These are phyloP conservation scores for Nothopassalora personata DNA, from an alignment of 2,329 filamentous ascomycete genomes.

Conservation along the genomic window DNA sequence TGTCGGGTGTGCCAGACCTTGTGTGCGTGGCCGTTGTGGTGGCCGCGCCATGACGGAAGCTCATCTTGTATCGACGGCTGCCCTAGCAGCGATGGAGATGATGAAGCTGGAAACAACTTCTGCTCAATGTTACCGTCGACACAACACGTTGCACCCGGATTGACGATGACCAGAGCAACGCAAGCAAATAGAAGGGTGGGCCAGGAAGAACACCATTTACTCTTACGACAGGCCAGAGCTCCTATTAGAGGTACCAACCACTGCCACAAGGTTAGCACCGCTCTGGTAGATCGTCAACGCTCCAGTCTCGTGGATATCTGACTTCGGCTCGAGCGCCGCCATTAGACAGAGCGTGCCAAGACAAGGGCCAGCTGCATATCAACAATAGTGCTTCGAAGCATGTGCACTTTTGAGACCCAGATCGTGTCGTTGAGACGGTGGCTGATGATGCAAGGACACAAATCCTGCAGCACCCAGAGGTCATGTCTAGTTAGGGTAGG, in stretches of 20 bases:
- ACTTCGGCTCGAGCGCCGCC: not conserved
- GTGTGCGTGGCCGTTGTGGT: constrained; percentile 32
- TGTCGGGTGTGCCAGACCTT: constrained; percentile 35
- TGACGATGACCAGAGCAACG: not conserved
- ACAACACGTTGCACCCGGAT: not conserved
- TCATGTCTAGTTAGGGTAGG: not conserved
- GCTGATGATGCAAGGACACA: not conserved
- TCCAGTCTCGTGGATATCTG: not conserved
- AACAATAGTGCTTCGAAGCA: not conserved
- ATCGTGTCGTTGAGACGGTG: not conserved
- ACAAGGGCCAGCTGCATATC: not conserved
- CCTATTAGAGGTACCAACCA: not conserved
- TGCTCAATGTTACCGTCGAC: not conserved
- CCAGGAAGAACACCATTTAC: not conserved
- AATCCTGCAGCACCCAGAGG: not conserved
- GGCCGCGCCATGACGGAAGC: constrained; percentile 26
- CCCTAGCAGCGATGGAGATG: not conserved
- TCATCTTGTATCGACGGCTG: constrained; percentile 18
- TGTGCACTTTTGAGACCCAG: not conserved
- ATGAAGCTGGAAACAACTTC: not conserved
- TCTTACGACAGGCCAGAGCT: not conserved
- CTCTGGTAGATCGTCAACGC: not conserved
- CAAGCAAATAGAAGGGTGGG: not conserved
- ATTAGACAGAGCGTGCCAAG: not conserved
- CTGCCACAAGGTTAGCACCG: not conserved